Evolutionary conservation across 345 rosid genomes (phyloP), one percentile per base, ranked within the genome.

Genomic region (Theobroma cacao): DNA sequence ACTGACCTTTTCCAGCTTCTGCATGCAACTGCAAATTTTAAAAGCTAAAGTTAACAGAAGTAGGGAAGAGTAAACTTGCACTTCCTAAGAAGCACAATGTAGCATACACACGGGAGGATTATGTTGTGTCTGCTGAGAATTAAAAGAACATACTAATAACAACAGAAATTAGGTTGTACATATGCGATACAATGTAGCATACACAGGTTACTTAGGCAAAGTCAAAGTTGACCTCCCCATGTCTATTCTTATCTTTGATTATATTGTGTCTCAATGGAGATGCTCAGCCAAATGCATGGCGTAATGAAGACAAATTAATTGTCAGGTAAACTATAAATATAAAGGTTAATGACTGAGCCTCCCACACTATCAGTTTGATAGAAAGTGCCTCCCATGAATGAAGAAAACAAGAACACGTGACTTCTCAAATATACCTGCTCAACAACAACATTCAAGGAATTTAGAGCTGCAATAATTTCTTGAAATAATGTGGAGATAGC

Each of bases 1-100:
- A 91, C 81, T 95, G 99, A 74, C 99, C 99, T 83, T 90, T 90
- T 77, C 96, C 99, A 78, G 94, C 85, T 88, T 95, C 99, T 28
- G 92, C 87, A 81, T 93, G 99, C 66, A 95, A 75, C 99, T 95
- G 64, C 56, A 60, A 33, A 55, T 26, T 79, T 13, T 20, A 31
- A 43, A 55, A 68, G 53, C 20, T 64, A 45, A 66, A 69, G 74
- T 78, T 56, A 34, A 41, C 33, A 22, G 28, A 38, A 76, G 75
- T 75, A 83, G 34, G 47, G 24, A 72, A n/a, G 3, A 67, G 36
- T 52, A 36, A 68, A 72, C 28, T 41, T 24, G 22, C 56, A 24
- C 43, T 47, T 45, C 38, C 8, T 4, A 26, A 50, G 30, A 38
- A 50, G 14, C 6, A 63, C 26, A 20, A 33, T 64, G 68, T 2